Base-by-base conservation (phyloP, 176 grass and related monocot species). In the Phyllostachys edulis region DNA sequence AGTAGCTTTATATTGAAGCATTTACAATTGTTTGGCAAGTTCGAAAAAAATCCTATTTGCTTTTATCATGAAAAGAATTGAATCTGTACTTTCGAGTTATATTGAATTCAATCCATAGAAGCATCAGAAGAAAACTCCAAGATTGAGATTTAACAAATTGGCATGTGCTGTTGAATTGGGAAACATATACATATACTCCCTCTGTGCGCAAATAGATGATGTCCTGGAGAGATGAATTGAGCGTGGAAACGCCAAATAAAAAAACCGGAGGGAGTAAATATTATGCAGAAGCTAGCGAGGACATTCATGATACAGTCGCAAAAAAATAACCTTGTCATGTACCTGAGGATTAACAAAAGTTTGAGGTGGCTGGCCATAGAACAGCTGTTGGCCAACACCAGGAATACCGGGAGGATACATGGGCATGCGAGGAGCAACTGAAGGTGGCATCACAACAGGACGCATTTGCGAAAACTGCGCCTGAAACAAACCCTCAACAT, bases 301-400 rank as follows among this genome's bases (percentile, higher is more conserved):
- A 26, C 79, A 69, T 37, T 52, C 64, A 78, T 63, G 24, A 69
- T 69, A 23, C 21, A 40, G 26, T 71, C 51, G 37, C 16, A 36
- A 63, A 80, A 65, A 77, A 29, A 11, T 11, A 64, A 63, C 10
- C 46, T 49, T 63, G 13, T 41, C 18, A 72, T 39, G n/a, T 67
- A 94, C 92, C 89, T 94, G 92, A 71, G 87, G 89, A 52, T 89
- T 89, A 63, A 94, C 88, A 80, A 94, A 84, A 78, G 82, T 55
- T 77, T 87, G 89, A 75, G 92, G 89, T 37, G 87, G 87, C 68
- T 94, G 92, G n/a, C 92, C 89, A 79, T 94, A 94, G 77, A 94
- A 94, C 47, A 94, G 60, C 67, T 91, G 92, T 78, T 94, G 92
- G 6, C 92, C 89, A 26, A 94, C 51, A 27, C 78, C 55, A 64